Base-by-base conservation (phyloP, 1,139 yeast genomes). In the Groenewaldozyma auringiensis region DNA sequence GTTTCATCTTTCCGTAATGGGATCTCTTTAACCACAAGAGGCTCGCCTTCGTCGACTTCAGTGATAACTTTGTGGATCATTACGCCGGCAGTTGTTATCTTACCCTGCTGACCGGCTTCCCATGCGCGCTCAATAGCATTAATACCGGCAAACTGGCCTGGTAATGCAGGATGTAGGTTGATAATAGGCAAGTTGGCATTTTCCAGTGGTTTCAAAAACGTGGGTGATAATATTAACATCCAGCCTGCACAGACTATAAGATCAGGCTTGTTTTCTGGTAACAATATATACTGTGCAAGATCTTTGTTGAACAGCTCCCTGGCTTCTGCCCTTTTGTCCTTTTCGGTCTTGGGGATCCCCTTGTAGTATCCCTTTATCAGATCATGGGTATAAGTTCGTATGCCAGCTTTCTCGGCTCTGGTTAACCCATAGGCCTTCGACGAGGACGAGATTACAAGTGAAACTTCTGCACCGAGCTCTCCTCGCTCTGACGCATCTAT, bases 221-320 rank as follows among this genome's bases (percentile, higher is more conserved):
- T 71, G 2, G 88, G 81, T 1, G 96, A 83, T 53, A 92, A 72
- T 50, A 92, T 92, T 47, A 92, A 75, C 92, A 92, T 83, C 97
- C 98, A 92, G 2, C 98, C 98, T 6, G 98, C 98, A 68, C 98
- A 92, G 4, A 92, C 96, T 41, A 92, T 80, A 53, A 92, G 71
- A 54, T 83, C 84, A 2, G 98, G 97, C 55, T 70, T 69, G 41
- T 60, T 52, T 16, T 56, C 57, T 1, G 56, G 58, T 39, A 50
- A 51, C 25, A 86, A 65, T 38, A 92, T 76, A 37, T 82, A 63
- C 41, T 75, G 70, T 11, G 95, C 92, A 46, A 92, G 72, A 51
- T 92, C 96, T 39, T 65, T 61, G 63, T 92, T 92, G 72, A 86
- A 92, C 50, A 68, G 65, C 42, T 76, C 77, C 55, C 98, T 74